Base-by-base conservation (phyloP, 1,284 basidiomycete species). In the Dichomitus squalens region DNA sequence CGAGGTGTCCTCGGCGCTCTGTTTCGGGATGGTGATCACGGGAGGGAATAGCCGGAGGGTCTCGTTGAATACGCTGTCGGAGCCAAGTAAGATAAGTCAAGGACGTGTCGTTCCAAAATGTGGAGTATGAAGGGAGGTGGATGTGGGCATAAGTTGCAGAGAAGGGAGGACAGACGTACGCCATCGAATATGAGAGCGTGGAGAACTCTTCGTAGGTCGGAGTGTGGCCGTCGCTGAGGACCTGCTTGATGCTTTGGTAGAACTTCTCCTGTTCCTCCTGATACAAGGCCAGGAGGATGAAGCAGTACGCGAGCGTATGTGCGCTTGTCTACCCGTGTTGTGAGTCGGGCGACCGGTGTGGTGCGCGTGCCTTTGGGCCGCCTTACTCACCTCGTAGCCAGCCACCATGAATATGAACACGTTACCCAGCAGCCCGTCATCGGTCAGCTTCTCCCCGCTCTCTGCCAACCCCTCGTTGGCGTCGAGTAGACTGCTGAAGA, bases 201-300 rank as follows among this genome's bases (percentile, higher is more conserved):
- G 75, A 69, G 71, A 84, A 78, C 44, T 85, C 81, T 53, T 81
- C 77, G 63, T 85, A 86, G 5, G 73, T 72, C 81, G 81, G 53
- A 9, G 27, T n/a, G 16, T 20, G 25, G n/a, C 20, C 41, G 34
- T 57, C 34, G 23, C 21, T 51, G 21, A 47, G 41, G 21, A 29
- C 23, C 21, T 52, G 20, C 36, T 73, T 75, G 61, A 87, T 79
- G 48, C 86, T 79, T 38, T 84, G 66, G 61, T 79, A 81, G 8
- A 88, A 68, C 56, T 74, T 80, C 54, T 87, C 83, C 68, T 90
- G 87, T 63, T 83, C 79, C 0, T 86, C 81, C 2, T 78, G 84
- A 66, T 88, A 77, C 18, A 82, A 64, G 0, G 80, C 79, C 2
- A 84, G 71, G 34, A 78, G 69, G 9, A 78, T 85, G 52, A 88